These are phyloP conservation scores for Trichosporon sp. DNA, from an alignment of 1,284 basidiomycete genomes.

Conservation along the genomic window DNA sequence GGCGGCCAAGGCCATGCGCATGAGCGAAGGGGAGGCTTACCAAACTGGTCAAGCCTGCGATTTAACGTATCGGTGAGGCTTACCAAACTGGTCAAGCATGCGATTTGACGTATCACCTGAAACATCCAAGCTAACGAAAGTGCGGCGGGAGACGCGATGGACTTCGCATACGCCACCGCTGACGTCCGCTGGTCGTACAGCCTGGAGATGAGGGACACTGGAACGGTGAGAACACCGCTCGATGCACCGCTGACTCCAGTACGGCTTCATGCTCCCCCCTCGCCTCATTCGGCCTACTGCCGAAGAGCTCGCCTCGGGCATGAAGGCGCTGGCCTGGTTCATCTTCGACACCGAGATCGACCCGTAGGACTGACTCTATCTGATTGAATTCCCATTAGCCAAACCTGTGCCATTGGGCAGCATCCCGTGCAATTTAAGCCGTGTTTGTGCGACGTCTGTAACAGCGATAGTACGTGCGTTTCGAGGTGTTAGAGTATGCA, in stretches of 20 bases:
- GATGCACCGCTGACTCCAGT: conserved; percentile 51
- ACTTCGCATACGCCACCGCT: conserved; percentile 65
- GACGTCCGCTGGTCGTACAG: conserved; percentile 72
- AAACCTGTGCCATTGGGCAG: too few species aligned
- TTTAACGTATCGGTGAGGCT: conserved; percentile 59
- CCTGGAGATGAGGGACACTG: conserved; percentile 73
- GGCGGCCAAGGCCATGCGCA: conserved; percentile 60
- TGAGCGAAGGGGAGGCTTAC: conserved; percentile 56
- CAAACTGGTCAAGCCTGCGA: conserved; percentile 65
- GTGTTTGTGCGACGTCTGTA: background rate
- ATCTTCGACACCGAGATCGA: conserved; percentile 52
- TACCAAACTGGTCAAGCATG: conserved; percentile 64
- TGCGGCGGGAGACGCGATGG: conserved; percentile 65
- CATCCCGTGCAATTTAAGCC: too few species aligned
- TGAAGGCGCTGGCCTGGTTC: conserved; percentile 65
- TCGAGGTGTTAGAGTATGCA: background rate
- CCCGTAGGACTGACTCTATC: background rate
- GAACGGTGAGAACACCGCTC: conserved; percentile 58
- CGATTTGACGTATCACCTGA: conserved; percentile 56
- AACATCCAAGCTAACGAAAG: conserved; percentile 14
- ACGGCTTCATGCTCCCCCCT: conserved; percentile 71
- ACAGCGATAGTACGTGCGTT: background rate
- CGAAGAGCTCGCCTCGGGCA: conserved; percentile 64
- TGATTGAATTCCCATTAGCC: too few species aligned
- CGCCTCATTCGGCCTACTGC: conserved; percentile 70